These are phyloP conservation scores for Sporothrix brasiliensis DNA, from an alignment of 2,329 filamentous ascomycete species.

Conservation along the genomic window DNA sequence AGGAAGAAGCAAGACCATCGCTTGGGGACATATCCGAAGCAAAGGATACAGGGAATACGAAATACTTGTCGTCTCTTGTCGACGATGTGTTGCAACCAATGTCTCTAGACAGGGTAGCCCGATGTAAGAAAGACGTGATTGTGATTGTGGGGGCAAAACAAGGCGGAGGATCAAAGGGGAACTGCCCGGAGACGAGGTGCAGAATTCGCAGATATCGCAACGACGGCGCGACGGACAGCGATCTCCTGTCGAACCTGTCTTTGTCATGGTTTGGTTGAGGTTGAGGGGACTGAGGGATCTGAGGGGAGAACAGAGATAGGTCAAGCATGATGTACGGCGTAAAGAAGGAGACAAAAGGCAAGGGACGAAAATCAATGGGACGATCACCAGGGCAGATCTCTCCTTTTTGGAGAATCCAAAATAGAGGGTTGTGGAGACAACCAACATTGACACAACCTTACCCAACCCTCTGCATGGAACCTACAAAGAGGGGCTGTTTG, in stretches of 20 bases:
- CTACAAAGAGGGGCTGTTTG: neutral
- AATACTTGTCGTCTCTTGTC: neutral
- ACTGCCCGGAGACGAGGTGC: neutral
- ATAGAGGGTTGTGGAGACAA: neutral
- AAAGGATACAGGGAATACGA: neutral
- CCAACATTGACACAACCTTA: neutral
- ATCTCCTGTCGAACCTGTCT: conserved; percentile 18
- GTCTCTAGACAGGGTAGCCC: neutral
- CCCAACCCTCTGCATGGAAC: conserved; percentile 3
- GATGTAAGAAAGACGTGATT: neutral
- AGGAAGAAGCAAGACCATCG: neutral
- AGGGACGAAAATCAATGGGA: neutral
- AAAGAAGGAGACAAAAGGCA: neutral
- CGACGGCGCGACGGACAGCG: neutral
- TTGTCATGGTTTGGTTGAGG: neutral
- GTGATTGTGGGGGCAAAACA: neutral
- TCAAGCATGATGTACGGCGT: neutral
- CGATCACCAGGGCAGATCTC: neutral
- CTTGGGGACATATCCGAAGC: conserved; percentile 20
- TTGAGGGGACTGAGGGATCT: neutral
- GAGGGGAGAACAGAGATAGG: neutral
- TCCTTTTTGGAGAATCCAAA: neutral
- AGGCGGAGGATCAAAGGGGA: neutral
- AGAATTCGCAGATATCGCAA: neutral
- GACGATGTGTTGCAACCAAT: neutral